Percentiles rank a stretch among this genome's conserved stretches.
These are phyloP conservation scores for Proliferodiscus dingleyae DNA, from an alignment of 2,329 filamentous ascomycete species.

Conservation along the genomic window DNA sequence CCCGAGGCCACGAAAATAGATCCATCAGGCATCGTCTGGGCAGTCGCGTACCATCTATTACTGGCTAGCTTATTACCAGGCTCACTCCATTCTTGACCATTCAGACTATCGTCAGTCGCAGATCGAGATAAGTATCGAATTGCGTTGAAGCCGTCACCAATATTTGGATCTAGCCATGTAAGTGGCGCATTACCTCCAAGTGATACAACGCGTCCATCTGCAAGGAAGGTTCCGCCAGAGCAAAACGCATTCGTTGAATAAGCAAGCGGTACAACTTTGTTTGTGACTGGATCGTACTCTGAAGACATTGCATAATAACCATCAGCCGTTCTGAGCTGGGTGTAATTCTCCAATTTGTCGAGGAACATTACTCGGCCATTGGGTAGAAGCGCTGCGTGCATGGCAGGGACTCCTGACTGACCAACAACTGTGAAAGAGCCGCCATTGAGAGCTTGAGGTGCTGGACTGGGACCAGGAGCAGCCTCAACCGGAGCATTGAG, in stretches of 20 bases:
- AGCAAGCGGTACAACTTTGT: conserved; percentile 40
- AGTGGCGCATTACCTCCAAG: conserved; percentile 55
- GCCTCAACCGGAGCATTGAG: conserved; percentile 34
- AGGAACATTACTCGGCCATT: conserved; percentile 56
- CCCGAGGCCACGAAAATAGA: conserved; percentile 56
- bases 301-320: conserved; percentile 55
- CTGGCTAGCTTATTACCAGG: conserved; percentile 49
- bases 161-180: conserved; percentile 49
- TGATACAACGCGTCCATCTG: conserved; percentile 50
- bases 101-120: conserved; percentile 38
- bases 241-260: conserved; percentile 59
- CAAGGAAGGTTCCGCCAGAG: conserved; percentile 53
- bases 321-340: conserved; percentile 47
- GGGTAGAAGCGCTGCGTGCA: conserved; percentile 56
- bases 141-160: conserved; percentile 53
- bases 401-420: conserved; percentile 55
- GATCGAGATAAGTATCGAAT: conserved; percentile 51
- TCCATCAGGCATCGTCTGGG: conserved; percentile 53
- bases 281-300: conserved; percentile 51
- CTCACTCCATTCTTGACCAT: conserved; percentile 50
- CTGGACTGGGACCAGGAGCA: conserved; percentile 33
- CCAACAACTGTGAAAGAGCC: conserved; percentile 47
- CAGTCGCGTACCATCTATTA: conserved; percentile 56
- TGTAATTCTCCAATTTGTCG: conserved; percentile 61
- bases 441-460: conserved; percentile 40